Evolutionary conservation across 192 early-diverging fungal species (phyloP).

Genomic region (Backusella parvicylindrica): DNA sequence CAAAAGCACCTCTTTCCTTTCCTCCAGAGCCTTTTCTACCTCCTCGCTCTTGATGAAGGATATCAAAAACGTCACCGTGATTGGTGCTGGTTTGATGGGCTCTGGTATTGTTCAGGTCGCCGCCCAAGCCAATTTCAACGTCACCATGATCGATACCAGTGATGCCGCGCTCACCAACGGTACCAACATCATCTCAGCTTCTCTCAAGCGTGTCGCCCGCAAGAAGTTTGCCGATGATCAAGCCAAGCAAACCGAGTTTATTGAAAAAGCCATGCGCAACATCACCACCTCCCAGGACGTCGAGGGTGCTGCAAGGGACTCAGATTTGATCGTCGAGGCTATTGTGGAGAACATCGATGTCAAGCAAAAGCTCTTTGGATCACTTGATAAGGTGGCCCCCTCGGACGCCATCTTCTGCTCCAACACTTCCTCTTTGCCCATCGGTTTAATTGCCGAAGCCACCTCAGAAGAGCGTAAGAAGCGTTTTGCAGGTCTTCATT

Average conservation of each 20-base stretch:
- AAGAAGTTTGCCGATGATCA: constrained; percentile 79
- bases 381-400: constrained; percentile 71
- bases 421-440: constrained; percentile 92
- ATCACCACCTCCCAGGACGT: constrained; percentile 68
- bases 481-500: constrained; percentile 87
- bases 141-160: constrained; percentile 85
- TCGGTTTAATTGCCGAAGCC: constrained; percentile 74
- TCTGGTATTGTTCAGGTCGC: constrained; percentile 88
- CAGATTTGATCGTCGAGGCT: constrained; percentile 91
- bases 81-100: constrained; percentile 88
- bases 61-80: constrained; percentile 74
- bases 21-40: constrained; percentile 20
- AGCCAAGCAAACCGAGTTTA: constrained; percentile 56
- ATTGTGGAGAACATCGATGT: constrained; percentile 91
- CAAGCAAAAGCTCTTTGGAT: constrained; percentile 81
- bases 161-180: constrained; percentile 74
- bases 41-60: constrained; percentile 29
- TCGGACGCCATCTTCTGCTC: constrained; percentile 75
- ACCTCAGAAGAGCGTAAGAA: constrained; percentile 46
- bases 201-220: constrained; percentile 84
- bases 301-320: constrained; percentile 49
- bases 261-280: constrained; percentile 67
- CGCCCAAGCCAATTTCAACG: constrained; percentile 72
- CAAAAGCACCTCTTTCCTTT: neutral
- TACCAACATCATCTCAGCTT: constrained; percentile 77